These are phyloP conservation scores for Microbotryum violaceum DNA, from an alignment of 1,284 basidiomycete genomes.

Conservation along the genomic window DNA sequence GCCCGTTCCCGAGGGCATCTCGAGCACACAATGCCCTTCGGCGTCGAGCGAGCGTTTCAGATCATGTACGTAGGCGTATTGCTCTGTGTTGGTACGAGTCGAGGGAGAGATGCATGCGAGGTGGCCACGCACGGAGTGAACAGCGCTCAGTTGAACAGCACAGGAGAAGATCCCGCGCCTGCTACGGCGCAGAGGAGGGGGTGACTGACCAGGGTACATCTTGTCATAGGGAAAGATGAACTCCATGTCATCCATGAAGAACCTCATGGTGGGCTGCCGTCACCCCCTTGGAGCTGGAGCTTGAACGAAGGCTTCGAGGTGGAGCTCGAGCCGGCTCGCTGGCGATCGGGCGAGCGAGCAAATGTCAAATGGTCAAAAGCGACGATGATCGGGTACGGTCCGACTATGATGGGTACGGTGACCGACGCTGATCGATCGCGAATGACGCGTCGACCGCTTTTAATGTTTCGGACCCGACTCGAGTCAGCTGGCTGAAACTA, in stretches of 20 bases:
- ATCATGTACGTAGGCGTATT: slow-evolving; percentile 99
- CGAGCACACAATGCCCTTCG: slow-evolving; percentile 96
- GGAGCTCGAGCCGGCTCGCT: too few relatives aligned
- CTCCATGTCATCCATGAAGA: slow-evolving; percentile 80
- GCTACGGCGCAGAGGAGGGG: background rate
- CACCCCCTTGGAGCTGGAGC: background rate
- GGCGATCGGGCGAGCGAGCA: too few relatives aligned
- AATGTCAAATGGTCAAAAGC: too few relatives aligned
- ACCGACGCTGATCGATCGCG: too few relatives aligned
- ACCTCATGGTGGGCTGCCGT: slow-evolving; percentile 62
- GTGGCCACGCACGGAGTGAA: too few relatives aligned
- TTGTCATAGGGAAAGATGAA: slow-evolving; percentile 60
- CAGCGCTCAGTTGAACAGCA: too few relatives aligned
- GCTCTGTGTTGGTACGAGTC: slow-evolving; percentile 52
- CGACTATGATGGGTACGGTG: too few relatives aligned
- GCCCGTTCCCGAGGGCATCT: slow-evolving; percentile 99
- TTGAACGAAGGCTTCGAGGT: slow-evolving; percentile 1
- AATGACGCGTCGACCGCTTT: too few relatives aligned
- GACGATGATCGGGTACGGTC: too few relatives aligned
- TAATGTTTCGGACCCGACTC: too few relatives aligned
- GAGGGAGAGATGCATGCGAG: background rate
- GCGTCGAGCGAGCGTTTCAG: slow-evolving; percentile 94
- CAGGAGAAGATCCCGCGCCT: background rate
- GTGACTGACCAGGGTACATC: slow-evolving; percentile 37
- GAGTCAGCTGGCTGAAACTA: too few relatives aligned